Evolutionary conservation across 805 yeast species (phyloP), one percentile per base, ranked within the genome.

Genomic region (Candida nanaspora): DNA sequence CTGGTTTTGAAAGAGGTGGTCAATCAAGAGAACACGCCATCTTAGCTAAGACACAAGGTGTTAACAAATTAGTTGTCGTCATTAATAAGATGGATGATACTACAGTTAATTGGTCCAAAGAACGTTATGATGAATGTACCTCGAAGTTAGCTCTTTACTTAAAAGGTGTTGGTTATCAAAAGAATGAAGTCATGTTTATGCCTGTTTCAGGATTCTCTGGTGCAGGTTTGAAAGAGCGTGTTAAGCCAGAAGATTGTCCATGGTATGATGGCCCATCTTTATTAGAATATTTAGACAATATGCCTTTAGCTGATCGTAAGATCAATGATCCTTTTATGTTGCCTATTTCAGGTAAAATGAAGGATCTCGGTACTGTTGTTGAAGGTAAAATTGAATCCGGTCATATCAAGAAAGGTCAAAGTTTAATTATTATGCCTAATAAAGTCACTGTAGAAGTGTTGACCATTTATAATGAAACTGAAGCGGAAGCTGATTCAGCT

Each of bases 371-470:
- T 65, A 88, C 98, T 39, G 80, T 93, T 49, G 93, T 93, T 40
- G 99, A 93, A 68, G 99, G 99, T 66, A 93, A 93, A 72, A 85
- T 93, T 59, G 99, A 89, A 71, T 81, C 94, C 42, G 99, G 99
- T 38, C 88, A 84, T 56, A 74, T 91, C 50, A 86, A 80, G 69
- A 89, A 86, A 69, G 84, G 85, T 50, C 72, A 75, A 41, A 70
- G 68, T 41, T 73, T 94, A 48, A 61, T 91, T 49, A 67, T 93
- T 63, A 93, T 93, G 99, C 99, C 99, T 47, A 88, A 86, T 72
- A 85, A 78, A 61, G 69, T 76, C 35, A 60, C 76, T 20, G 86
- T 93, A 46, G 98, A 93, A 67, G 89, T 93, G 25, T 66, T 84
- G 46, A 76, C 89, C 39, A 84, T 93, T 53, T 93, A 76, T 69